Percentiles rank a stretch among this genome's conserved stretches.
Conservation (phyloP, 2,329 filamentous ascomycete species). For the Amylocarpus encephaloides region DNA sequence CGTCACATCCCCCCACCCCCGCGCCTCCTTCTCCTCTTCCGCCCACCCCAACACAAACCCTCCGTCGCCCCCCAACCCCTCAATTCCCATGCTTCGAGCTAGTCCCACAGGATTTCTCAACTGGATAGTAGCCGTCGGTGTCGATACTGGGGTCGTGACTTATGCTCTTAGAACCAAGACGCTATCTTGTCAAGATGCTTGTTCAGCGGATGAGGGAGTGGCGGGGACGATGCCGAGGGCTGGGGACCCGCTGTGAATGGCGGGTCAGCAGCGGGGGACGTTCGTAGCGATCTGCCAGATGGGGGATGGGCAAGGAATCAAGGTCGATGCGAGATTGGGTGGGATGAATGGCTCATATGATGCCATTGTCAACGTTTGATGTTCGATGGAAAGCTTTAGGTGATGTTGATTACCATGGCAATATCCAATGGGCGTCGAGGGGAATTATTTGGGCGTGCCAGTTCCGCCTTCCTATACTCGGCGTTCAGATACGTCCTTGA, state of each 20-base stretch:
- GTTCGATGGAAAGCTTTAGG: background rate
- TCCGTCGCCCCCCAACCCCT: background rate
- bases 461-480: too few relatives aligned
- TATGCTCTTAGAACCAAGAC: background rate
- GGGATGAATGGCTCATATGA: background rate
- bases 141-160: background rate
- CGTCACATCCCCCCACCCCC: background rate
- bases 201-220: background rate
- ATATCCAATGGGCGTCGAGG: background rate
- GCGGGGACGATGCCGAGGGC: background rate
- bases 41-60: background rate
- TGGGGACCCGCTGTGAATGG: background rate
- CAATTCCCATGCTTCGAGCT: background rate
- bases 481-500: too few relatives aligned
- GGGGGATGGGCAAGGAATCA: background rate
- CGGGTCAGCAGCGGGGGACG: background rate
- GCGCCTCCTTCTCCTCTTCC: slow-evolving; percentile 4
- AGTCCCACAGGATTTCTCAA: background rate
- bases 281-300: background rate
- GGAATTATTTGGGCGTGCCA: too few relatives aligned
- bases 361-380: background rate
- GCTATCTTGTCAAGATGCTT: background rate
- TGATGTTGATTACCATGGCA: background rate
- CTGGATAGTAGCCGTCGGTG: background rate
- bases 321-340: background rate